Evolutionary conservation across 164 flowering plant species (phyloP).

Genomic region (Kalanchoe fedtschenkoi): DNA sequence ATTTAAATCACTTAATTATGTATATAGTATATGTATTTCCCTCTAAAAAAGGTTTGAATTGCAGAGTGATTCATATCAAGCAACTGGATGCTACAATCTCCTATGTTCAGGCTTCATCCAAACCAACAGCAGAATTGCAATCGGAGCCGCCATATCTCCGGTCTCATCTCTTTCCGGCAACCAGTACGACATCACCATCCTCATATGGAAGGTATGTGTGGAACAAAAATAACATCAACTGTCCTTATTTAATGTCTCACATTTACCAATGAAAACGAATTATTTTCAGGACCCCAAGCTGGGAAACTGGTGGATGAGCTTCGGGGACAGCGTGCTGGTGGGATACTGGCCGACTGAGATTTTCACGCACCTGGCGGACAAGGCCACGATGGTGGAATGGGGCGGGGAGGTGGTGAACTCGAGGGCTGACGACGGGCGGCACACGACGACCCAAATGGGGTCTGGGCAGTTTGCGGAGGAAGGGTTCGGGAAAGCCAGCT

Average conservation of each 20-base stretch:
- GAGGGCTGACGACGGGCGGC: constrained; percentile 35
- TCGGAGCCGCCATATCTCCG: constrained; percentile 69
- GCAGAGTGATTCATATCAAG: constrained; percentile 62
- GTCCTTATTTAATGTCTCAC: not conserved
- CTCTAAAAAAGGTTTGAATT: too few relatives aligned
- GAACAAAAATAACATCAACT: too few relatives aligned
- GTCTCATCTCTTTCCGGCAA: constrained; percentile 29
- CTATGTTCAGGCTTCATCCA: constrained; percentile 76
- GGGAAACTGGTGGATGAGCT: constrained; percentile 75
- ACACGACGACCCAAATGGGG: constrained; percentile 71
- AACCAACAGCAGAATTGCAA: constrained; percentile 42
- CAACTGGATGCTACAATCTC: constrained; percentile 76
- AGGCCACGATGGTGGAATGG: constrained; percentile 74
- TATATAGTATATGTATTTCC: too few relatives aligned
- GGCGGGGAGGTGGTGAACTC: constrained; percentile 76
- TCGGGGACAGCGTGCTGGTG: constrained; percentile 46
- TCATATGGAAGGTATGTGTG: constrained; percentile 66
- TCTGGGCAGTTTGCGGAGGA: constrained; percentile 67
- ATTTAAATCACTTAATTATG: too few relatives aligned
- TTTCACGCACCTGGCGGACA: constrained; percentile 51
- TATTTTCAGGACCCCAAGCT: constrained; percentile 53
- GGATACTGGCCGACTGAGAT: constrained; percentile 73
- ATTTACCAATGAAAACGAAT: not conserved
- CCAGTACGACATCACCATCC: constrained; percentile 54
- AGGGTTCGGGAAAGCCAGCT: constrained; percentile 78